These are phyloP conservation scores for Solanum gandarillasii DNA, from an alignment of 257 asterid species.

Conservation along the genomic window DNA sequence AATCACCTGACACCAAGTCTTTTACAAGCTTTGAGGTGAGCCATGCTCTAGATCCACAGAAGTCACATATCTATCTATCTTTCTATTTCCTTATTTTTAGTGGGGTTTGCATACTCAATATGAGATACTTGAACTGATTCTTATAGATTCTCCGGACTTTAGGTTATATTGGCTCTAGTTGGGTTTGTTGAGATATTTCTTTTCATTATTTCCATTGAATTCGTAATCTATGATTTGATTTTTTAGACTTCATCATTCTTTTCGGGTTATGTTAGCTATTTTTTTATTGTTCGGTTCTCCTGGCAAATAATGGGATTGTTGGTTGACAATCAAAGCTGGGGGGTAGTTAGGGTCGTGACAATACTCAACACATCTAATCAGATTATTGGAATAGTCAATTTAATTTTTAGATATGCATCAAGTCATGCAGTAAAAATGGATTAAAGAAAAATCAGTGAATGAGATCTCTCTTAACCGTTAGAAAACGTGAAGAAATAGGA, in stretches of 20 bases:
- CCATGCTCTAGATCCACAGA: not conserved
- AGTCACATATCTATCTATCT: not conserved
- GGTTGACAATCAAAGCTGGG: not conserved
- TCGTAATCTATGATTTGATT: not conserved
- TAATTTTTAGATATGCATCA: not conserved
- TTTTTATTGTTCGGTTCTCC: not conserved
- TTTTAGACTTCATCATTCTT: not conserved
- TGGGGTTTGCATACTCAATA: not conserved
- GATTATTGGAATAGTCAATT: not conserved
- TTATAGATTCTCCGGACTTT: not conserved
- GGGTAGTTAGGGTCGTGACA: not conserved
- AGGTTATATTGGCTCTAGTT: not conserved
- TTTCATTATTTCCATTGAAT: not conserved
- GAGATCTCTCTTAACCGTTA: not conserved
- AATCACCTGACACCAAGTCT: not conserved
- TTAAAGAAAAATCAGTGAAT: not conserved
- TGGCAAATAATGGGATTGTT: not conserved
- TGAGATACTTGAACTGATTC: not conserved
- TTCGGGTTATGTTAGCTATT: not conserved
- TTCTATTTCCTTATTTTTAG: not conserved
- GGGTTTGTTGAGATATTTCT: not conserved
- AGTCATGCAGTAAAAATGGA: not conserved
- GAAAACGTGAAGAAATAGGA: not conserved
- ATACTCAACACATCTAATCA: not conserved
- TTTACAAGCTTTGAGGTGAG: not conserved